Percentiles rank a stretch among this genome's conserved stretches.
phyloP scores from a whole-genome alignment of 2,329 filamentous ascomycete species.

The Fusarium sp. region DNA sequence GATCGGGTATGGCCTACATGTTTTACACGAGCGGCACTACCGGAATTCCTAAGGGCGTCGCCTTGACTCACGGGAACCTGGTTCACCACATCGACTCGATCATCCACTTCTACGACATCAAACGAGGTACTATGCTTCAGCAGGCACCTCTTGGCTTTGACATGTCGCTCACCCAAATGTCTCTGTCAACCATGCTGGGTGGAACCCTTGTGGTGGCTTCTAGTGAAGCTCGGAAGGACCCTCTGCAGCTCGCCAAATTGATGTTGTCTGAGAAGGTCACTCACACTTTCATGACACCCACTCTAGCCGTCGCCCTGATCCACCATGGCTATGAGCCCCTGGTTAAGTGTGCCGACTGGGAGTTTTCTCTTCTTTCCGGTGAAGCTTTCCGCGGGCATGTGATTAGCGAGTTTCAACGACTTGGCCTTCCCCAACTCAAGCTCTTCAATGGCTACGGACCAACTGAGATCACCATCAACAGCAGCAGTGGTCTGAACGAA shows the following conservation, averaged over 20 bases:
- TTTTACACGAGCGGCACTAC: not conserved
- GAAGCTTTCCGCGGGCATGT: not conserved
- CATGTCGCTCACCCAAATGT: not conserved
- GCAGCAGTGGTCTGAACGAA: not conserved
- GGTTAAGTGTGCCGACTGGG: not conserved
- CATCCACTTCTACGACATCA: not conserved
- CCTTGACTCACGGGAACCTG: not conserved
- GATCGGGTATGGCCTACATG: not conserved
- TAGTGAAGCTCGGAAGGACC: not conserved
- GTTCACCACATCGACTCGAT: not conserved
- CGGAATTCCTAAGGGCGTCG: not conserved
- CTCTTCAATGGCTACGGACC: conserved; percentile 8
- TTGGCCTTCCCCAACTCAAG: not conserved
- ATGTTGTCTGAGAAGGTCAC: not conserved
- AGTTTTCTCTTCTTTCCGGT: not conserved
- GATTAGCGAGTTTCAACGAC: not conserved
- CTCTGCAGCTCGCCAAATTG: not conserved
- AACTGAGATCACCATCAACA: not conserved
- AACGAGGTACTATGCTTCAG: not conserved
- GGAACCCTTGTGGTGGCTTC: not conserved
- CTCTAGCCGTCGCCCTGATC: not conserved
- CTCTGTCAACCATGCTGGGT: not conserved
- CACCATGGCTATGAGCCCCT: not conserved
- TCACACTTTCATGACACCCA: not conserved
- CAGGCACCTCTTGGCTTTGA: conserved; percentile 2